Conservation (phyloP, 352 stramenopile genomes). For the Phytopythium vexans region DNA sequence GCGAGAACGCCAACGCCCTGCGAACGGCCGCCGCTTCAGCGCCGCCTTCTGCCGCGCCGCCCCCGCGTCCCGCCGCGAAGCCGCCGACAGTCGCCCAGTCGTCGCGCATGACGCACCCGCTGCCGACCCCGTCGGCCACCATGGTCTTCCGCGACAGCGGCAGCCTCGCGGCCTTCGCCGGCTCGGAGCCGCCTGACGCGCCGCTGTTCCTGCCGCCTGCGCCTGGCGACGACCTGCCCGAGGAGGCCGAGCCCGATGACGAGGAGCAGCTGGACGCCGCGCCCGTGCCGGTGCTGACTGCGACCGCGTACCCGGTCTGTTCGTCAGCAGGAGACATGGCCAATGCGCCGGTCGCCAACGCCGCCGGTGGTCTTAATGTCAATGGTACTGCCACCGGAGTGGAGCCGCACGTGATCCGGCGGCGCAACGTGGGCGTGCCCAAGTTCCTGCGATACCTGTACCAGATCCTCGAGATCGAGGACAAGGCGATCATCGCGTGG, state of each 20-base stretch:
- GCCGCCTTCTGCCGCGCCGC: neutral
- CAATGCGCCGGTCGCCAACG: neutral
- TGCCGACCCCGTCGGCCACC: slow-evolving; percentile 6
- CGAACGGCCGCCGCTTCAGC: too few species aligned
- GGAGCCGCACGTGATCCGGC: slow-evolving; percentile 30
- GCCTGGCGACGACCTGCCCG: neutral
- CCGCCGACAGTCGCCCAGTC: neutral
- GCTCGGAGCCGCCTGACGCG: neutral
- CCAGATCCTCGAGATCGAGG: slow-evolving; percentile 67
- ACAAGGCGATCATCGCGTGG: slow-evolving; percentile 55
- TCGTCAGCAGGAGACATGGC: too few species aligned
- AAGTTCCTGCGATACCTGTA: slow-evolving; percentile 73
- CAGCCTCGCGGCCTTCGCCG: too few species aligned
- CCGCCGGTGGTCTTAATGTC: slow-evolving; percentile 3
- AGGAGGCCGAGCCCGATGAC: neutral
- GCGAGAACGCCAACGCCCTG: too few species aligned
- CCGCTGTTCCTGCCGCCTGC: neutral
- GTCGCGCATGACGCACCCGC: slow-evolving; percentile 1
- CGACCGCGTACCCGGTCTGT: too few species aligned
- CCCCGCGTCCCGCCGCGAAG: neutral
- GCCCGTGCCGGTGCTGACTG: too few species aligned
- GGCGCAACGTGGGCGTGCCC: slow-evolving; percentile 61
- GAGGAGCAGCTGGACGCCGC: too few species aligned
- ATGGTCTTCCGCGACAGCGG: slow-evolving; percentile 17
- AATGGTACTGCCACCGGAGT: neutral